phyloP scores from a whole-genome alignment of 306 rosid genomes.

The Myrica gale region DNA sequence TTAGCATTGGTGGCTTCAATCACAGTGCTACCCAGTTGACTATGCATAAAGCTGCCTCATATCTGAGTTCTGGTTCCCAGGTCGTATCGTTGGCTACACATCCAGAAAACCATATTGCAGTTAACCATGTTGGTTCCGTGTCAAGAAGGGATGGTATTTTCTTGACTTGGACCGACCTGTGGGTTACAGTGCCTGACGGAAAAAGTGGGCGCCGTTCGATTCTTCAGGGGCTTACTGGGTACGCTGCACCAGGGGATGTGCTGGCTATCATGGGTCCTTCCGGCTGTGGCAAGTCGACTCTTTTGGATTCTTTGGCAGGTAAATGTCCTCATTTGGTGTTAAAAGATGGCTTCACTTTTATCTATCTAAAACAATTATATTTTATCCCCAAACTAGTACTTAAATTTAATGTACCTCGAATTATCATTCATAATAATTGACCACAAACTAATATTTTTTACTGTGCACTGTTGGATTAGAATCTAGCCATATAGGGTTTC shows the following conservation, averaged over 20 bases:
- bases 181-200: neutral
- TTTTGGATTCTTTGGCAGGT: constrained; percentile 50
- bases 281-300: constrained; percentile 47
- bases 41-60: neutral
- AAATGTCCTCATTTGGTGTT: no score
- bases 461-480: no score
- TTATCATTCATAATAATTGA: no score
- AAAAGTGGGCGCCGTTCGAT: constrained; percentile 20
- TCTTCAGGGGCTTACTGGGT: constrained; percentile 40
- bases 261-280: constrained; percentile 85
- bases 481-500: no score
- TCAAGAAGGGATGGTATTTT: neutral
- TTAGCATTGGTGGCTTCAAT: constrained; percentile 11
- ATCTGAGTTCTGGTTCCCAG: neutral
- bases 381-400: no score
- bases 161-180: constrained; percentile 38
- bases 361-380: no score
- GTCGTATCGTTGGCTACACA: neutral
- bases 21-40: neutral
- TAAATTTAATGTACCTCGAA: no score
- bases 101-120: neutral
- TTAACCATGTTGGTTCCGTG: neutral
- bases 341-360: no score
- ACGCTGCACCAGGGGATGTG: constrained; percentile 60
- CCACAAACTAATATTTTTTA: no score